phyloP scores from a whole-genome alignment of 2,329 filamentous ascomycete species.

The Colletotrichum eleusines region DNA sequence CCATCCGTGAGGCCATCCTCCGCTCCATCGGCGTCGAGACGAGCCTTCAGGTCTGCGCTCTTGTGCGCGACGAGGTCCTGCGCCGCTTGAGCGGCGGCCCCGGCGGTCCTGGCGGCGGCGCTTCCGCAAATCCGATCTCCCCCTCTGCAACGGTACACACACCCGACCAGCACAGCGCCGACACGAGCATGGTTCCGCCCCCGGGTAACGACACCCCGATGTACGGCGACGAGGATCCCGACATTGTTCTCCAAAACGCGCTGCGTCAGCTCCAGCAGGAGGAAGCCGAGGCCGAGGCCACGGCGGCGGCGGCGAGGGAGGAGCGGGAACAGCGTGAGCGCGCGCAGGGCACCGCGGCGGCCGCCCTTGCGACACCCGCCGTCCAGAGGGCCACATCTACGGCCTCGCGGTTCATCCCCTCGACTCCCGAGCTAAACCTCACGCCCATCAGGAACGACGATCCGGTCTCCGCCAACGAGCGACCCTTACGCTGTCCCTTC shows the following conservation, averaged over 20 bases:
- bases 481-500: conserved; percentile 69
- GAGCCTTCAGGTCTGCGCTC: conserved; percentile 64
- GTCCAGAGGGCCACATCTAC: conserved; percentile 42
- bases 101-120: conserved; percentile 17
- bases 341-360: conserved; percentile 45
- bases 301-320: conserved; percentile 65
- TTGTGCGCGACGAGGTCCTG: conserved; percentile 70
- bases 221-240: conserved; percentile 66
- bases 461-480: conserved; percentile 59
- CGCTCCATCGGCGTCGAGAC: conserved; percentile 68
- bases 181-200: conserved; percentile 39
- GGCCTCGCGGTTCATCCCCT: conserved; percentile 40
- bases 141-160: conserved; percentile 31
- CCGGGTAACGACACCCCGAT: conserved; percentile 67
- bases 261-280: conserved; percentile 70
- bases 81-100: conserved; percentile 50
- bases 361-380: conserved; percentile 46
- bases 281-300: conserved; percentile 69
- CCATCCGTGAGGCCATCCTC: conserved; percentile 69
- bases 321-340: conserved; percentile 60
- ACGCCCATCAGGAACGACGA: conserved; percentile 67
- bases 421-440: conserved; percentile 60
- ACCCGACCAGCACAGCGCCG: conserved; percentile 41
- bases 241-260: conserved; percentile 70
- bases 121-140: conserved; percentile 32